Base-by-base conservation (phyloP, 306 rosid genomes). In the Trifolium subterraneum region DNA sequence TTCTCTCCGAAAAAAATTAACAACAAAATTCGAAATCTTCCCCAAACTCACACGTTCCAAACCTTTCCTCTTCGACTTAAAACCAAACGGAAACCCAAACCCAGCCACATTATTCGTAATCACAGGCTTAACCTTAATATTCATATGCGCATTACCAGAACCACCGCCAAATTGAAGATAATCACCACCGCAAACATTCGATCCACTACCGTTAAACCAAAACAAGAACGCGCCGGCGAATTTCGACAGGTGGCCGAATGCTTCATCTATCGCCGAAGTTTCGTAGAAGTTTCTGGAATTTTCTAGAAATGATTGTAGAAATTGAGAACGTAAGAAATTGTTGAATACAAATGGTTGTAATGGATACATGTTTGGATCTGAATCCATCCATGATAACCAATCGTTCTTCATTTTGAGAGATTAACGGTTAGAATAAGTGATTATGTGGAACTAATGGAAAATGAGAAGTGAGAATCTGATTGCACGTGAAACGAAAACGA, bases 331-430 rank as follows among this genome's bases (percentile, higher is more conserved):
- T 20, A 81, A 11, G 51, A 84, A 51, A 61, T 52, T 78, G 70
- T 88, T 74, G 31, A 82, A 70, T 19, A 81, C 50, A 59, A 91
- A 74, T 8, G 91, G 91, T 39, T 91, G 90, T 8, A 91, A 19
- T 0, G 89, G 83, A 22, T 87, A 78, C 45, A 79, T 76, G 54
- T 89, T 78, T 0, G 89, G 92, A 81, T 95, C 99, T 5, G 89
- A 88, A 87, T 89, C 92, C 77, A 84, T 73, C 66, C 86, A 73
- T 48, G 87, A 81, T 16, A 88, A 79, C 93, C 96, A 85, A 82
- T 87, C 78, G 78, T 84, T 86, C 76, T 74, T 78, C 99, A 92
- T 88, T 62, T 22, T 48, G 48, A 67, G 33, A 64, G 33, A 29
- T 1, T 22, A 7, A 36, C 8, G 1, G 48, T 42, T 42, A 11